These are phyloP conservation scores for Acacia melanoxylon DNA, from an alignment of 306 rosid species.

Conservation along the genomic window DNA sequence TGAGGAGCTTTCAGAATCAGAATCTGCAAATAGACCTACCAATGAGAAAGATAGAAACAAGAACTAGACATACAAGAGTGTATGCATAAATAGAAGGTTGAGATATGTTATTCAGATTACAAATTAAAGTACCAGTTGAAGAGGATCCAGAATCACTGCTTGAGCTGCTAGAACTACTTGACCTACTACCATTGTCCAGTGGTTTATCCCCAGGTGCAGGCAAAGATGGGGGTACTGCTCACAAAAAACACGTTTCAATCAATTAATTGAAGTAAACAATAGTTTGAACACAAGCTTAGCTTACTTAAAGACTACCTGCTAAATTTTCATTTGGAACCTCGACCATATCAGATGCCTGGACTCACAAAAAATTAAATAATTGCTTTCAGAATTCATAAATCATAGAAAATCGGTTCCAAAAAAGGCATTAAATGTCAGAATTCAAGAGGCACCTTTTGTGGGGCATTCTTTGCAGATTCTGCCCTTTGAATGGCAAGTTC, in stretches of 20 bases:
- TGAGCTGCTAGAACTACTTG: slow-evolving; percentile 96
- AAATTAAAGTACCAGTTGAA: slow-evolving; percentile 74
- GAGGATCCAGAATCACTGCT: slow-evolving; percentile 97
- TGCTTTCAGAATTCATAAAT: neutral
- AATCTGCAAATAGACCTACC: slow-evolving; percentile 44
- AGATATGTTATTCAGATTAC: neutral
- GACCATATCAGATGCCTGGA: slow-evolving; percentile 43
- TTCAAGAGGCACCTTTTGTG: slow-evolving; percentile 48
- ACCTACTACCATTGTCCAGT: slow-evolving; percentile 74
- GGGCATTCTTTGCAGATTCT: slow-evolving; percentile 47
- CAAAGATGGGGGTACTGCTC: slow-evolving; percentile 54
- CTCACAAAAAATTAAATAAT: slow-evolving; percentile 28
- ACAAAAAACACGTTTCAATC: slow-evolving; percentile 15
- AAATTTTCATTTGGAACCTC: slow-evolving; percentile 51
- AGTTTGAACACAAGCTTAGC: slow-evolving; percentile 11
- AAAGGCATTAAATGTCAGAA: neutral
- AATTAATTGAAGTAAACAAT: slow-evolving; percentile 19
- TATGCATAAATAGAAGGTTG: neutral
- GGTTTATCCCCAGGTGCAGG: slow-evolving; percentile 60
- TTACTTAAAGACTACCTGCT: slow-evolving; percentile 45
- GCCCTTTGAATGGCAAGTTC: slow-evolving; percentile 74
- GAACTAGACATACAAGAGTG: neutral
- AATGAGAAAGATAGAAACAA: slow-evolving; percentile 29
- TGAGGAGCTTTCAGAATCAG: slow-evolving; percentile 74
- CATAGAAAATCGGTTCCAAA: slow-evolving; percentile 11